Evolutionary conservation across 2,329 filamentous ascomycete species (phyloP).

Genomic region (Apiospora arundinis): DNA sequence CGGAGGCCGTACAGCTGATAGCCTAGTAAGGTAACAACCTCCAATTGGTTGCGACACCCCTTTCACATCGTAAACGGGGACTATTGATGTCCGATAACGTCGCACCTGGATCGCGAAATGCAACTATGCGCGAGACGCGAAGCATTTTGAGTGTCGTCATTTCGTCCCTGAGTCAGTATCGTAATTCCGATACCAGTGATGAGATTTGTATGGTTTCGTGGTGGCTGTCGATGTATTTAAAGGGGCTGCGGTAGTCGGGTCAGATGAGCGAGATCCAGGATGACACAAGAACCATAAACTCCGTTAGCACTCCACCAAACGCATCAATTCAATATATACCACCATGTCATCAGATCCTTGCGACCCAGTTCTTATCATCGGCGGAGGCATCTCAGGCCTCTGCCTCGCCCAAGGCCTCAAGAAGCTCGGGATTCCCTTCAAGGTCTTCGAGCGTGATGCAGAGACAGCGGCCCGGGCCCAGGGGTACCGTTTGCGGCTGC

Average conservation of each 20-base stretch:
- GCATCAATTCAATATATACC: not conserved
- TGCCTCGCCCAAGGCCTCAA: conserved; percentile 44
- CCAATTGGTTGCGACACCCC: not conserved
- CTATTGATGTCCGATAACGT: not conserved
- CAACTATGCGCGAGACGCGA: not conserved
- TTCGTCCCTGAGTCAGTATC: not conserved
- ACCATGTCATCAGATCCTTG: not conserved
- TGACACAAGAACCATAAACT: not conserved
- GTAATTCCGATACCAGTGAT: not conserved
- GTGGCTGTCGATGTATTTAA: not conserved
- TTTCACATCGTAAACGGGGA: not conserved
- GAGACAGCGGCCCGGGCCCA: conserved; percentile 38
- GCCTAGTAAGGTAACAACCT: not conserved
- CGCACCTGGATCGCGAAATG: not conserved
- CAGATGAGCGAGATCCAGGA: not conserved
- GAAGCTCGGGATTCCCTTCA: conserved; percentile 42
- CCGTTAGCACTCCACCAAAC: not conserved
- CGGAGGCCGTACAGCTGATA: not conserved
- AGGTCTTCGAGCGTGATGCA: conserved; percentile 44
- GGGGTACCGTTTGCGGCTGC: conserved; percentile 45
- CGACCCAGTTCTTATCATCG: conserved; percentile 41
- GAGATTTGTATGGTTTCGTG: not conserved
- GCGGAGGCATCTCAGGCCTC: conserved; percentile 43
- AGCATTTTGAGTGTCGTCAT: not conserved
- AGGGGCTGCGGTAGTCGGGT: not conserved